Base-by-base conservation (phyloP, 108 stramenopile species). In the Cyclotella baltica region DNA sequence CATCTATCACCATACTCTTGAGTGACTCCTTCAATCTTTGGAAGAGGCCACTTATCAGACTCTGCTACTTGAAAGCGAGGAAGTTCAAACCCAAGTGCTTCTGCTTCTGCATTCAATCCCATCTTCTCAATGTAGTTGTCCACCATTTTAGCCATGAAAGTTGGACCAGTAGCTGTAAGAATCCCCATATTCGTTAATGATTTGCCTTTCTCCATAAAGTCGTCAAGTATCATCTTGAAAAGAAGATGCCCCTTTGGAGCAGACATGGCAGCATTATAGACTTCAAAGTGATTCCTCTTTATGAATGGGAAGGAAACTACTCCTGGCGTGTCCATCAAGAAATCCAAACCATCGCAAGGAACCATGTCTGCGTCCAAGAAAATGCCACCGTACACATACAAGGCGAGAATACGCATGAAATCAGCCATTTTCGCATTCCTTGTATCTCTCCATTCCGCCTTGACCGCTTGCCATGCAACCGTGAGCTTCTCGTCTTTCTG, bases 341-440 rank as follows among this genome's bases (percentile, higher is more conserved):
- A 57, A 1, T 57, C 55, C 55, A 57, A 25, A 3, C 55, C 55
- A 2, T 18, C 2, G 22, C 55, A 57, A 25, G 27, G 23, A 29
- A 57, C 27, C 2, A 57, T 57, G 22, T 57, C 55, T 20, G 55
- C 55, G 6, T 57, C 55, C 25, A 57, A 13, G 22, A 27, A 57
- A 11, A 57, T 25, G 13, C 55, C 55, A 3, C 55, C 55, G 11
- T 57, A 20, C 25, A 57, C 55, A 25, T 57, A 57, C 55, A 57
- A 27, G 55, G 27, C 27, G 55, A 57, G 55, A 4, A 25, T 20
- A 3, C 55, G 18, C 3, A 23, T 23, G 55, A 57, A 57, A 57
- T 57, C 55, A 1, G 55, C 55, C 1, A 57, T 20, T 28, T 25
- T 20, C 2, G 55, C 55, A 25, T 20, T 25, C 25, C 55, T 20